A percentile compares a stretch with the other conserved stretches of the same genome.
Conservation (phyloP, 306 rosid genomes). For the Canavalia ensiformis region DNA sequence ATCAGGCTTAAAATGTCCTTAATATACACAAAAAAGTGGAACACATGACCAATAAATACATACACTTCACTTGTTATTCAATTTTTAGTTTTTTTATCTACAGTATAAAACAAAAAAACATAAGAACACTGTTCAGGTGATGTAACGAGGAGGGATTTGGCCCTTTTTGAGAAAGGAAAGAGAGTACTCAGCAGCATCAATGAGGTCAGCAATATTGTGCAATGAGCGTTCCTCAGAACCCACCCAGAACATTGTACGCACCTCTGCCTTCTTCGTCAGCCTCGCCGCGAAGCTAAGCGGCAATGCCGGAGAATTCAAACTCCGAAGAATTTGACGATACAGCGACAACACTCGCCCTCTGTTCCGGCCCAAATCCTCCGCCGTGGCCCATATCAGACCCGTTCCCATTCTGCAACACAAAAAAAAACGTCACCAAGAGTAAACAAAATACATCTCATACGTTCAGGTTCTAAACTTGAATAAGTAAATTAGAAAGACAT, state of each 20-base stretch:
- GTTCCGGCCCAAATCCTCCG: slow-evolving; percentile 76
- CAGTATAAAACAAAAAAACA: neutral
- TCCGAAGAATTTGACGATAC: slow-evolving; percentile 76
- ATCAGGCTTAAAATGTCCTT: too few species aligned
- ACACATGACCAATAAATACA: too few species aligned
- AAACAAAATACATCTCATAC: neutral
- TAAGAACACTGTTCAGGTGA: slow-evolving; percentile 10
- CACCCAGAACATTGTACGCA: slow-evolving; percentile 74
- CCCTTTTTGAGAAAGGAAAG: slow-evolving; percentile 76
- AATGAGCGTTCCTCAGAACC: slow-evolving; percentile 83
- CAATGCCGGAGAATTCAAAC: slow-evolving; percentile 77
- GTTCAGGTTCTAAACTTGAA: neutral
- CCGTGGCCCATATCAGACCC: slow-evolving; percentile 85
- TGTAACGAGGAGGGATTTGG: slow-evolving; percentile 53
- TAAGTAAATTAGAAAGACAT: too few species aligned
- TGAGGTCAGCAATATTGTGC: slow-evolving; percentile 81
- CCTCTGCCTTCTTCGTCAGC: slow-evolving; percentile 72
- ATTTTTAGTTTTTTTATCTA: neutral
- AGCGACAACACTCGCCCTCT: slow-evolving; percentile 71
- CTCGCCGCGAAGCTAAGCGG: slow-evolving; percentile 74
- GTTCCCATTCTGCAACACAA: slow-evolving; percentile 56
- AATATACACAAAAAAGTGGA: too few species aligned
- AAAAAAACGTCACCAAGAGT: neutral
- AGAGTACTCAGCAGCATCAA: slow-evolving; percentile 83
- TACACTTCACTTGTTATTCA: too few species aligned